Evolutionary conservation across 2,329 filamentous ascomycete species (phyloP).

Genomic region (Bretziella fagacearum): DNA sequence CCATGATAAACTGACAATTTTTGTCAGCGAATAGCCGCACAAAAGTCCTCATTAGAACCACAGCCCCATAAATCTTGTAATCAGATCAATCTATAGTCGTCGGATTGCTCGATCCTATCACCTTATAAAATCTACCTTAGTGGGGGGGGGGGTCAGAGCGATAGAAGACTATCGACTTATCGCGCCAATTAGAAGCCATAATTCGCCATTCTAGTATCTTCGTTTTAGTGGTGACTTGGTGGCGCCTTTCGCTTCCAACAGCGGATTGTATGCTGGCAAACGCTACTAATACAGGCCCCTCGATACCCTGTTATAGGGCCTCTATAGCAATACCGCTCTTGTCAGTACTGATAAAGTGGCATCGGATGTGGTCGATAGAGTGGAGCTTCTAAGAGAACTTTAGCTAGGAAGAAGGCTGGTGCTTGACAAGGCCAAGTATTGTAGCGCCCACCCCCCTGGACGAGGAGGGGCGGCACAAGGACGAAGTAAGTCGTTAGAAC

Average conservation of each 20-base stretch:
- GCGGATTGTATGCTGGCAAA: too few relatives aligned
- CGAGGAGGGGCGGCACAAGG: too few relatives aligned
- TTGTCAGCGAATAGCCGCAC: background rate
- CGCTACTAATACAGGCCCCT: background rate
- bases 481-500: too few relatives aligned
- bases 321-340: background rate
- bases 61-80: background rate
- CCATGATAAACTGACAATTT: too few relatives aligned
- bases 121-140: constrained; percentile 8
- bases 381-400: too few relatives aligned
- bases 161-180: background rate
- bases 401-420: too few relatives aligned
- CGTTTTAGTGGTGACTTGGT: too few relatives aligned
- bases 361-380: constrained; percentile 10
- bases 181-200: background rate
- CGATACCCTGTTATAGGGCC: background rate
- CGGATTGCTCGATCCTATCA: constrained; percentile 11
- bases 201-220: too few relatives aligned
- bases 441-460: too few relatives aligned
- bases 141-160: background rate
- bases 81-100: background rate
- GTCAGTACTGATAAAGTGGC: constrained; percentile 4
- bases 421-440: too few relatives aligned
- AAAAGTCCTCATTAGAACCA: background rate
- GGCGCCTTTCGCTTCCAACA: too few relatives aligned